Evolutionary conservation across 345 rosid species (phyloP).

Genomic region (Leavenworthia alabamica): DNA sequence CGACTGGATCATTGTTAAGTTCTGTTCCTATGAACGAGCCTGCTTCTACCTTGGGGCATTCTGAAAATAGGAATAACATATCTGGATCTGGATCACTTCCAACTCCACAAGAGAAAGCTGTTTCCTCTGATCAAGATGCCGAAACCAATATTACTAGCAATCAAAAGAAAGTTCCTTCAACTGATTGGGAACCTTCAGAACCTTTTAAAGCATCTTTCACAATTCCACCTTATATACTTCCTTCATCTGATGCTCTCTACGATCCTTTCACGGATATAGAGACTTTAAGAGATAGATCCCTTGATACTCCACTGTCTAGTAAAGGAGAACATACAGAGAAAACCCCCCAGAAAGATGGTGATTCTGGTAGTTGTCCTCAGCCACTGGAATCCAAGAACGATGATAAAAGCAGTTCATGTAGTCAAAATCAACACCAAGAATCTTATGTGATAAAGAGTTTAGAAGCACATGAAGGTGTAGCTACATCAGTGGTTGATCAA

Average conservation of each 20-base stretch:
- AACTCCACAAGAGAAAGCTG: constrained; percentile 29
- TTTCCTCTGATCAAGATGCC: constrained; percentile 35
- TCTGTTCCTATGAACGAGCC: constrained; percentile 34
- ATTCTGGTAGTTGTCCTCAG: constrained; percentile 25
- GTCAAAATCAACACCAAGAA: constrained; percentile 34
- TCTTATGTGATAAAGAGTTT: constrained; percentile 30
- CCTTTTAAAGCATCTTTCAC: constrained; percentile 72
- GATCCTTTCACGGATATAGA: constrained; percentile 60
- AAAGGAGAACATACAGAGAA: constrained; percentile 29
- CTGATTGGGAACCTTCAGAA: constrained; percentile 86
- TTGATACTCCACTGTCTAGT: constrained; percentile 32
- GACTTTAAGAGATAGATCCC: constrained; percentile 32
- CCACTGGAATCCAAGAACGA: constrained; percentile 32
- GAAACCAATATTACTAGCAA: constrained; percentile 31
- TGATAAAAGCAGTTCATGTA: constrained; percentile 44
- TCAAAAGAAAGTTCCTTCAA: constrained; percentile 39
- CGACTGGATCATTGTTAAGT: constrained; percentile 35
- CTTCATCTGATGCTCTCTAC: constrained; percentile 50
- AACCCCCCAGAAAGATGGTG: constrained; percentile 27
- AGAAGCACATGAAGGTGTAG: constrained; percentile 34
- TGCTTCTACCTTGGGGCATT: constrained; percentile 33
- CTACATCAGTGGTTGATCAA: constrained; percentile 42
- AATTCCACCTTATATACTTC: constrained; percentile 37
- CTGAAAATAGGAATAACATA: constrained; percentile 26
- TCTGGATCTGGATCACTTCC: constrained; percentile 34